Percentiles rank a stretch among this genome's conserved stretches.
phyloP scores from a whole-genome alignment of 2,329 filamentous ascomycete species.

The Aspergillus sclerotialis region DNA sequence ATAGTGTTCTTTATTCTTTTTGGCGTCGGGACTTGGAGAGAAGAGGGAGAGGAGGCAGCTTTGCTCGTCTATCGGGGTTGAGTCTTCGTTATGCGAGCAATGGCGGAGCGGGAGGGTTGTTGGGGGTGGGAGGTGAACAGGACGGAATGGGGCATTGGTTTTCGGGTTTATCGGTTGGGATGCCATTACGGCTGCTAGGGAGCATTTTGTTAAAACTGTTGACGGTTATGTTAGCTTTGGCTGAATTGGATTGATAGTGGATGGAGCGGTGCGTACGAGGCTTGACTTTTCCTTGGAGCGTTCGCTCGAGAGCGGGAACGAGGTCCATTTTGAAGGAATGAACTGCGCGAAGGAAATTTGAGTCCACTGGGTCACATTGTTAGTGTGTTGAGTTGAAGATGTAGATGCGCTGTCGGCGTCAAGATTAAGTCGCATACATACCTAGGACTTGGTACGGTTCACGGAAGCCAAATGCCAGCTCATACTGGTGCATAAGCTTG shows the following conservation, averaged over 20 bases:
- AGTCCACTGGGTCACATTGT: no score
- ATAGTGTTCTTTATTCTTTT: constrained; percentile 44
- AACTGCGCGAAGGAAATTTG: constrained; percentile 74
- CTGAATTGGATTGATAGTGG: background rate
- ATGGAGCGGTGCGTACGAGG: constrained; percentile 51
- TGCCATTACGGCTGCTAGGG: constrained; percentile 38
- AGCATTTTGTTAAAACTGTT: constrained; percentile 68
- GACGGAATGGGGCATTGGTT: constrained; percentile 24
- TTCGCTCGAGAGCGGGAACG: constrained; percentile 66
- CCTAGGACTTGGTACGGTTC: constrained; percentile 87
- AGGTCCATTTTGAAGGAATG: constrained; percentile 85
- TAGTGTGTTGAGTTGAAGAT: no score
- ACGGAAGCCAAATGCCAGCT: constrained; percentile 79
- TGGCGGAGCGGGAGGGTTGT: constrained; percentile 40
- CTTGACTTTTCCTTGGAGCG: constrained; percentile 81
- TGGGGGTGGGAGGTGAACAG: constrained; percentile 38
- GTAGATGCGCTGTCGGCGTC: constrained; percentile 14
- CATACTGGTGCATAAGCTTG: constrained; percentile 92
- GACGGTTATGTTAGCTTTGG: constrained; percentile 17
- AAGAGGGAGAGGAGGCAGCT: constrained; percentile 40
- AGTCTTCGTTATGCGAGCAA: constrained; percentile 39
- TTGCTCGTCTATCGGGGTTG: constrained; percentile 36
- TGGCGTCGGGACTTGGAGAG: constrained; percentile 28
- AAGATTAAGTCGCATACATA: constrained; percentile 28
- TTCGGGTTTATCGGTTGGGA: constrained; percentile 30